A percentile compares a stretch with the other conserved stretches of the same genome.
phyloP scores from a whole-genome alignment of 176 grass and related monocot species.

The Thalia dealbata region DNA sequence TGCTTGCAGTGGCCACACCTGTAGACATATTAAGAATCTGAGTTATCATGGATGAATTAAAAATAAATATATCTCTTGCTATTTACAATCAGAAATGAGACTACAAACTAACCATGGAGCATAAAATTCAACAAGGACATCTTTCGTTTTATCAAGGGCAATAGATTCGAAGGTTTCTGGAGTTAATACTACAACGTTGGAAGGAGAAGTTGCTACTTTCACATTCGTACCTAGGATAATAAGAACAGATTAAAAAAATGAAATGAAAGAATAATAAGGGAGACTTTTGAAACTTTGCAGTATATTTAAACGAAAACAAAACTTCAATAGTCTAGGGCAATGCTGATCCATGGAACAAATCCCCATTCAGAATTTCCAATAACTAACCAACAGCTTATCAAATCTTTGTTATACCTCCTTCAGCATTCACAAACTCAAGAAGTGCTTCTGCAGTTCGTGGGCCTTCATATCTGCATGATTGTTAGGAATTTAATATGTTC shows the following conservation, averaged over 20 bases:
- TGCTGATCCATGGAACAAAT: background rate
- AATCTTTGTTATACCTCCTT: conserved; percentile 54
- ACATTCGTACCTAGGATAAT: conserved; percentile 72
- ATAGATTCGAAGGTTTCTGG: conserved; percentile 58
- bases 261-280: too few relatives aligned
- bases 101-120: conserved; percentile 71
- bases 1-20: conserved; percentile 98
- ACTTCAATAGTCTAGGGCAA: background rate
- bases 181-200: conserved; percentile 62
- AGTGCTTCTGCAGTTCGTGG: conserved; percentile 61
- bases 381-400: background rate
- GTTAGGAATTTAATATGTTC: background rate
- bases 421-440: conserved; percentile 76
- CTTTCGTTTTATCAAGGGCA: conserved; percentile 92
- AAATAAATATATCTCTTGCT: background rate
- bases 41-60: background rate
- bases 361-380: background rate
- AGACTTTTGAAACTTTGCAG: too few relatives aligned
- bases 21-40: conserved; percentile 29
- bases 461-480: conserved; percentile 70
- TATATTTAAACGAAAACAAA: background rate
- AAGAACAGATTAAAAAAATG: conserved; percentile 8
- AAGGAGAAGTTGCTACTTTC: conserved; percentile 70
- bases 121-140: conserved; percentile 99
- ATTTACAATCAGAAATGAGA: background rate